Conservation (phyloP, 1,284 basidiomycete genomes). For the Meira miltonrushii region DNA sequence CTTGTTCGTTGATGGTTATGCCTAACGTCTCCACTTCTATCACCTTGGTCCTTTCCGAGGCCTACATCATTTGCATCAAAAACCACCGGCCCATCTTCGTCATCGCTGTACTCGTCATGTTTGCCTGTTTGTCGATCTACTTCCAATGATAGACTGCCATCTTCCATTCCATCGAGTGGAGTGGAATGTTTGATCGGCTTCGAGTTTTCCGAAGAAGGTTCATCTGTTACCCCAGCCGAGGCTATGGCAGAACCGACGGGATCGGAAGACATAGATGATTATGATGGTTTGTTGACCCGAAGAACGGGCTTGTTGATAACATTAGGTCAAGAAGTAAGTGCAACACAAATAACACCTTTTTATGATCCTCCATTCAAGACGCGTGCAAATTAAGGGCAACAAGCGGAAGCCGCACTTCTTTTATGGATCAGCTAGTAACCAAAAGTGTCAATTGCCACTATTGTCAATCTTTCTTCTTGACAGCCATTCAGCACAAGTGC, state of each 20-base stretch:
- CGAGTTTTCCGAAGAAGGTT: conserved; percentile 25
- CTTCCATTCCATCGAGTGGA: conserved; percentile 10
- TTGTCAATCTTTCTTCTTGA: too few species aligned
- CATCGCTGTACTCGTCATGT: conserved; percentile 21
- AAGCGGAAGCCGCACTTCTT: too few species aligned
- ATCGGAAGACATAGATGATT: conserved; percentile 20
- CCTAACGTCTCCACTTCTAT: not conserved
- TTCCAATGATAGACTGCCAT: conserved; percentile 14
- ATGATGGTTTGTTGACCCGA: too few species aligned
- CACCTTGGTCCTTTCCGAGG: not conserved
- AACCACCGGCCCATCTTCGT: conserved; percentile 40
- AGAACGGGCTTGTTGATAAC: too few species aligned
- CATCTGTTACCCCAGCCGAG: conserved; percentile 26
- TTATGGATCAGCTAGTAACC: too few species aligned
- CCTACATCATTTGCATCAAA: conserved; percentile 15
- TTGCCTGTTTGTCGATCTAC: conserved; percentile 14
- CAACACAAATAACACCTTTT: too few species aligned
- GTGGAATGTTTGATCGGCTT: conserved; percentile 12
- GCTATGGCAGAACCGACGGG: conserved; percentile 38
- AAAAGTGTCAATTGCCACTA: too few species aligned
- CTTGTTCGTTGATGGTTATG: not conserved
- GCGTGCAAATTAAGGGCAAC: too few species aligned
- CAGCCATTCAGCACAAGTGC: too few species aligned
- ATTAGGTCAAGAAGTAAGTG: too few species aligned
- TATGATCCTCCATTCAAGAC: too few species aligned